Evolutionary conservation across 495 filamentous ascomycete genomes (phyloP).

Genomic region (Xylaria sp.): DNA sequence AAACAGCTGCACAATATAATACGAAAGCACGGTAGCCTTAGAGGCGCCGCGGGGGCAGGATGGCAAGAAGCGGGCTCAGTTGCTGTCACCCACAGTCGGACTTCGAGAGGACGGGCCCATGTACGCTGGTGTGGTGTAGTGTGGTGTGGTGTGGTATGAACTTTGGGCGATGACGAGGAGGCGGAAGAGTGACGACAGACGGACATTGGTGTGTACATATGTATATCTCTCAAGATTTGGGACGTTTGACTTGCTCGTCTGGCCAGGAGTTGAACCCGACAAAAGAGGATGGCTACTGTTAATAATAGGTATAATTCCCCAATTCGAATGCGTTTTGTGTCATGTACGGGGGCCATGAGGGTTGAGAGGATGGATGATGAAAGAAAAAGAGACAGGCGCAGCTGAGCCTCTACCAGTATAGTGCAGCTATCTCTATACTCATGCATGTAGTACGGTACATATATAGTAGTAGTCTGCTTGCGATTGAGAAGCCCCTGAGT

Average conservation of each 20-base stretch:
- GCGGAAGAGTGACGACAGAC: slow-evolving; percentile 23
- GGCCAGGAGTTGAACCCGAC: slow-evolving; percentile 17
- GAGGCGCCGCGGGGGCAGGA: neutral
- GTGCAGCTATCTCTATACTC: too few species aligned
- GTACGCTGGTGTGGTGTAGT: slow-evolving; percentile 23
- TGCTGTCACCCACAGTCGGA: neutral
- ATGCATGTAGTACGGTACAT: neutral
- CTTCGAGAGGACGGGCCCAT: neutral
- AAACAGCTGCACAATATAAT: slow-evolving; percentile 8
- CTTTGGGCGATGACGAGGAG: slow-evolving; percentile 5
- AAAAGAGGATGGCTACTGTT: slow-evolving; percentile 14
- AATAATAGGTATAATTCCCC: slow-evolving; percentile 22
- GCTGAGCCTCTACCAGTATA: too few species aligned
- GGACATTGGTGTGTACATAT: slow-evolving; percentile 41
- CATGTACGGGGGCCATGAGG: too few species aligned
- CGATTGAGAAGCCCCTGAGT: slow-evolving; percentile 32
- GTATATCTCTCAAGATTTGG: slow-evolving; percentile 40
- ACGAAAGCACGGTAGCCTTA: neutral
- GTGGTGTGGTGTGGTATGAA: slow-evolving; percentile 26
- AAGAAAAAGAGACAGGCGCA: neutral
- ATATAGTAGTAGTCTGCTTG: neutral
- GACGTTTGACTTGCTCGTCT: slow-evolving; percentile 26
- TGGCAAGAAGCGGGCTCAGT: neutral
- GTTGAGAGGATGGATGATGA: neutral
- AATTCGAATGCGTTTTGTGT: slow-evolving; percentile 3